phyloP scores from a whole-genome alignment of 257 asterid species.

The Scutellaria galericulata region DNA sequence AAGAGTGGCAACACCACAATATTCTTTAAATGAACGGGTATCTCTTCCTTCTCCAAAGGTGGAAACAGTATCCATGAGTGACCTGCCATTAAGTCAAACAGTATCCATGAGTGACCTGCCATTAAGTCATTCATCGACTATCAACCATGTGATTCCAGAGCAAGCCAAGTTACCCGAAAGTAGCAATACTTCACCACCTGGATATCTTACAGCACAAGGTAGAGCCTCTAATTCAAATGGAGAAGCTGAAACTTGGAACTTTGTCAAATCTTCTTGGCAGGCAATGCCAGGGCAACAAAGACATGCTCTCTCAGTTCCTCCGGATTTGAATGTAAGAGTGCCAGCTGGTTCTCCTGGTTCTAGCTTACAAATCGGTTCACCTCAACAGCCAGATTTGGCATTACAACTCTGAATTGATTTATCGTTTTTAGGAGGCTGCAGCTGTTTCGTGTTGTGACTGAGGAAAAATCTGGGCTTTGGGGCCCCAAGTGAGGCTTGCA shows the following conservation, averaged over 20 bases:
- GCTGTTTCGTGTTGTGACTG: conserved; percentile 24
- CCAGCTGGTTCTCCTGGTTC: conserved; percentile 76
- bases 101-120: conserved; percentile 4
- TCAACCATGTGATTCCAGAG: conserved; percentile 20
- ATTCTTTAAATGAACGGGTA: conserved; percentile 37
- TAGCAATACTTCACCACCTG: conserved; percentile 15
- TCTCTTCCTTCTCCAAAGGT: conserved; percentile 29
- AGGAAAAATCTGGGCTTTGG: conserved; percentile 6
- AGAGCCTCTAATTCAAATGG: conserved; percentile 27
- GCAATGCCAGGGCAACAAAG: conserved; percentile 41
- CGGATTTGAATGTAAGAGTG: conserved; percentile 81
- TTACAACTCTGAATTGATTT: conserved; percentile 69
- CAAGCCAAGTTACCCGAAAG: conserved; percentile 26
- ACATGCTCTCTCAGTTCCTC: conserved; percentile 51
- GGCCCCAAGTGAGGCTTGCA: conserved; percentile 25
- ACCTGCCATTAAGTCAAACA: background rate
- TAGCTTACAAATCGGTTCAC: conserved; percentile 74
- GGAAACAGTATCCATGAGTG: conserved; percentile 26
- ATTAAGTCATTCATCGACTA: too few relatives aligned
- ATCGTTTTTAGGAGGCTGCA: conserved; percentile 35
- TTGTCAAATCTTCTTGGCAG: conserved; percentile 37
- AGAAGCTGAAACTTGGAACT: conserved; percentile 35
- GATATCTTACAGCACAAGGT: conserved; percentile 34
- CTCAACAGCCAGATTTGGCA: conserved; percentile 91
- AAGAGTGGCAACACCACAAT: conserved; percentile 35